These are phyloP conservation scores for Aspergillus ochraceoroseus DNA, from an alignment of 2,329 filamentous ascomycete species.

Conservation along the genomic window DNA sequence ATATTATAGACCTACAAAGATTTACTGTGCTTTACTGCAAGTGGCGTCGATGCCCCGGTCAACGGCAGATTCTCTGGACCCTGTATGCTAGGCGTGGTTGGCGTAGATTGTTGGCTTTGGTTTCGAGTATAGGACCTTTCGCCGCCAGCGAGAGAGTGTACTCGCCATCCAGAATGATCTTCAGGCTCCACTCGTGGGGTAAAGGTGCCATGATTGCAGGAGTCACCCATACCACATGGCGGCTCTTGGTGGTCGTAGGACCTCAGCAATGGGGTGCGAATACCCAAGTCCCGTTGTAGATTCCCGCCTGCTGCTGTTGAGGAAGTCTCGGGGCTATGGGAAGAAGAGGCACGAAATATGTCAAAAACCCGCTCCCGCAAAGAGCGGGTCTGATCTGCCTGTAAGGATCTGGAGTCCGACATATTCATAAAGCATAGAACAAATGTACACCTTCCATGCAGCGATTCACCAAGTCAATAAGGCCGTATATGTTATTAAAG, in stretches of 20 bases:
- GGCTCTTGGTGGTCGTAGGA: constrained; percentile 37
- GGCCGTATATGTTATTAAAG: not conserved
- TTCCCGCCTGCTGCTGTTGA: constrained; percentile 4
- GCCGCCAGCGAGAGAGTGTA: constrained; percentile 29
- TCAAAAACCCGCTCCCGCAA: constrained; percentile 32
- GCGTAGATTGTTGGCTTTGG: constrained; percentile 33
- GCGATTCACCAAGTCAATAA: not conserved
- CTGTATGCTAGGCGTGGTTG: constrained; percentile 20
- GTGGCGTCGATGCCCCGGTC: constrained; percentile 65
- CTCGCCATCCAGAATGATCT: constrained; percentile 20
- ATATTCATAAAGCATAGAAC: constrained; percentile 19
- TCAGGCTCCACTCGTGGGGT: constrained; percentile 62
- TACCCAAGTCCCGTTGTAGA: constrained; percentile 25
- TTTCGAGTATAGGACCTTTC: constrained; percentile 36
- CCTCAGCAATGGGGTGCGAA: constrained; percentile 37
- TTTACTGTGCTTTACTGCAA: constrained; percentile 68
- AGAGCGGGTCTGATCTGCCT: constrained; percentile 25
- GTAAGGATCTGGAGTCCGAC: constrained; percentile 27
- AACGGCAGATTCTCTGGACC: constrained; percentile 64
- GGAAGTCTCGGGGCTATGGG: no score
- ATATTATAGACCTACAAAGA: constrained; percentile 58
- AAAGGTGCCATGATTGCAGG: constrained; percentile 70
- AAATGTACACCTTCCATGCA: constrained; percentile 6
- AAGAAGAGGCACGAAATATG: constrained; percentile 27
- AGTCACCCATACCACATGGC: constrained; percentile 36